phyloP scores from a whole-genome alignment of 495 filamentous ascomycete species.

The Lasiosphaeris hirsuta region DNA sequence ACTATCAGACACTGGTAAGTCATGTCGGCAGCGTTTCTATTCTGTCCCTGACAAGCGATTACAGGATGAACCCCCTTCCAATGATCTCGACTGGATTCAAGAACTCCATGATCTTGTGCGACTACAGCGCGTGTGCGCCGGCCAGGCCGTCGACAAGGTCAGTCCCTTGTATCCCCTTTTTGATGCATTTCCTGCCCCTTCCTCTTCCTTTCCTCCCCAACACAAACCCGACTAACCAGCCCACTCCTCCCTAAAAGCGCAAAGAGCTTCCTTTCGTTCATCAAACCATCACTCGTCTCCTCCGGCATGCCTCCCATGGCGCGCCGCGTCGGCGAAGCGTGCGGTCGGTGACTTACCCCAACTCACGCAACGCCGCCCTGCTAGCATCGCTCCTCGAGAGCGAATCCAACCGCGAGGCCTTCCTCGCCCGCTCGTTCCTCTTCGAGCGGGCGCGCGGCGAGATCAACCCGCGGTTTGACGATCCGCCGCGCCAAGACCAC shows the following conservation, averaged over 20 bases:
- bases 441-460: constrained; percentile 43
- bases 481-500: constrained; percentile 26
- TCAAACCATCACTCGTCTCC: constrained; percentile 32
- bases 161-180: constrained; percentile 17
- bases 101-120: constrained; percentile 47
- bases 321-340: constrained; percentile 9
- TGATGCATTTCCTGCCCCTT: not conserved
- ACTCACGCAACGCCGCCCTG: constrained; percentile 46
- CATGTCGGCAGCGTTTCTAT: not conserved
- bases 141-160: constrained; percentile 31
- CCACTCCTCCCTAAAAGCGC: not conserved
- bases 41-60: constrained; percentile 7
- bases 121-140: constrained; percentile 41
- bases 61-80: constrained; percentile 39
- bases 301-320: constrained; percentile 30
- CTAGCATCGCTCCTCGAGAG: constrained; percentile 41
- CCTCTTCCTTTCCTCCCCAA: not conserved
- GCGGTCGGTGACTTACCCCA: constrained; percentile 26
- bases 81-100: constrained; percentile 47
- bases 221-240: not conserved
- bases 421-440: constrained; percentile 52
- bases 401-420: constrained; percentile 38
- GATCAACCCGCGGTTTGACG: constrained; percentile 9
- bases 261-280: constrained; percentile 35
- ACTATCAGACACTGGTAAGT: constrained; percentile 42